phyloP scores from a whole-genome alignment of 2,329 filamentous ascomycete species.

The Fusarium lyarnte region DNA sequence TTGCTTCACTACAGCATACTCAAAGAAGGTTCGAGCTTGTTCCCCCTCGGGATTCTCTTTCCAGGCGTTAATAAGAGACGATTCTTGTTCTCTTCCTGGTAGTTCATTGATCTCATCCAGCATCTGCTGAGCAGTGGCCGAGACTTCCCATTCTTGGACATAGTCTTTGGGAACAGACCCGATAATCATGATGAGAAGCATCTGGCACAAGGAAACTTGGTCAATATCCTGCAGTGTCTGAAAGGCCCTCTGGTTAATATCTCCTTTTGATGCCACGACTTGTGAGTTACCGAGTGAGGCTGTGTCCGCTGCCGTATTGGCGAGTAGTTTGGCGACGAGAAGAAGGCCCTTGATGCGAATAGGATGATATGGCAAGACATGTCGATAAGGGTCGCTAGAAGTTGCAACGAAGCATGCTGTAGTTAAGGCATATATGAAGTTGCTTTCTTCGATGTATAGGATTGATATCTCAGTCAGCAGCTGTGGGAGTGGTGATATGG shows the following conservation, averaged over 20 bases:
- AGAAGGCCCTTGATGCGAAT: constrained; percentile 62
- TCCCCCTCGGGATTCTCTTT: constrained; percentile 51
- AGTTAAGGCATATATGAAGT: constrained; percentile 56
- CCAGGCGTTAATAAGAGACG: constrained; percentile 57
- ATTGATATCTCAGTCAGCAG: constrained; percentile 57
- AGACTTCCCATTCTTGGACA: constrained; percentile 57
- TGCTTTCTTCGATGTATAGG: constrained; percentile 55
- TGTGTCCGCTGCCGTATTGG: constrained; percentile 57
- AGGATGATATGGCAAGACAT: constrained; percentile 60
- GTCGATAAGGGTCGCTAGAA: constrained; percentile 60
- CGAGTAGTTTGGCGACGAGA: constrained; percentile 61
- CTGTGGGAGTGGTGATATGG: constrained; percentile 59
- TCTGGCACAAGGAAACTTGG: constrained; percentile 63
- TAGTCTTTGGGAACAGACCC: constrained; percentile 54
- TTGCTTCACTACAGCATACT: constrained; percentile 59
- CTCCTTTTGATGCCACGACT: constrained; percentile 33
- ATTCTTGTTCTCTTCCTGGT: constrained; percentile 56
- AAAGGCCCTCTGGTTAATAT: constrained; percentile 39
- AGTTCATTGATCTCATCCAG: constrained; percentile 60
- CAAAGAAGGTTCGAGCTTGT: constrained; percentile 58
- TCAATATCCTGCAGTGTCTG: constrained; percentile 56
- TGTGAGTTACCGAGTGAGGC: constrained; percentile 42
- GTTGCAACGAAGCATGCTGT: constrained; percentile 59
- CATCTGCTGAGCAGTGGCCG: constrained; percentile 56
- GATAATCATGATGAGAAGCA: constrained; percentile 60